phyloP scores from a whole-genome alignment of 495 filamentous ascomycete genomes.

The Penicillium parvum region DNA sequence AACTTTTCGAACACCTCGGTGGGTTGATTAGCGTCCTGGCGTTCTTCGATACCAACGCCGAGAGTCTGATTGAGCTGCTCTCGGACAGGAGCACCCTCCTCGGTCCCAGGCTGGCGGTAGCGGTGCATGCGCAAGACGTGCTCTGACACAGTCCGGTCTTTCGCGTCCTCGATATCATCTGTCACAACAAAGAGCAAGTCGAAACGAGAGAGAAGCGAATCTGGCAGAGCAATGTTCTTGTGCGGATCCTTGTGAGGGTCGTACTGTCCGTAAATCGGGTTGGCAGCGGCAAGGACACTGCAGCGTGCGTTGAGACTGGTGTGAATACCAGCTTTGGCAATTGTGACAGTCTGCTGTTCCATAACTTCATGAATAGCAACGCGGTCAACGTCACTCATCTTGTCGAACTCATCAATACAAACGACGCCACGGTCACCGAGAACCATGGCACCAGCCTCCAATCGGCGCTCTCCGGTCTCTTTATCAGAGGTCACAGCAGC shows the following conservation, averaged over 20 bases:
- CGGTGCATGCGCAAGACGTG: constrained; percentile 97
- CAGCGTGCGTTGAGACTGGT: constrained; percentile 96
- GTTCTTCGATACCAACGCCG: constrained; percentile 80
- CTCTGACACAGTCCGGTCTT: constrained; percentile 88
- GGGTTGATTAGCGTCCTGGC: constrained; percentile 63
- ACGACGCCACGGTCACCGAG: constrained; percentile 95
- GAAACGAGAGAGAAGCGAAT: constrained; percentile 97
- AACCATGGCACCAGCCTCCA: constrained; percentile 99
- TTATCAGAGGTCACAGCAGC: constrained; percentile 96
- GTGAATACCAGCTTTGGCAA: constrained; percentile 98
- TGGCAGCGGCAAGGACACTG: constrained; percentile 94
- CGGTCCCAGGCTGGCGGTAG: constrained; percentile 88
- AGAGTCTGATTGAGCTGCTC: constrained; percentile 82
- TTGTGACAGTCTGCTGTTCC: constrained; percentile 99
- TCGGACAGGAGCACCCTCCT: constrained; percentile 92
- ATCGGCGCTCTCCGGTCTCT: constrained; percentile 89
- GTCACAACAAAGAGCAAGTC: constrained; percentile 98
- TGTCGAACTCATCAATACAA: constrained; percentile 99
- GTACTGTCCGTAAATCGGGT: constrained; percentile 97
- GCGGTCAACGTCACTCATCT: constrained; percentile 97
- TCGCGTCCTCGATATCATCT: constrained; percentile 91
- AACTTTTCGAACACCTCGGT: constrained; percentile 96
- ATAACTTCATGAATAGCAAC: constrained; percentile 99
- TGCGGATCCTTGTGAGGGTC: constrained; percentile 98
- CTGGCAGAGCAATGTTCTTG: constrained; percentile 95